These are phyloP conservation scores for Skeletonema costatum DNA, from an alignment of 108 stramenopile species.

Conservation along the genomic window DNA sequence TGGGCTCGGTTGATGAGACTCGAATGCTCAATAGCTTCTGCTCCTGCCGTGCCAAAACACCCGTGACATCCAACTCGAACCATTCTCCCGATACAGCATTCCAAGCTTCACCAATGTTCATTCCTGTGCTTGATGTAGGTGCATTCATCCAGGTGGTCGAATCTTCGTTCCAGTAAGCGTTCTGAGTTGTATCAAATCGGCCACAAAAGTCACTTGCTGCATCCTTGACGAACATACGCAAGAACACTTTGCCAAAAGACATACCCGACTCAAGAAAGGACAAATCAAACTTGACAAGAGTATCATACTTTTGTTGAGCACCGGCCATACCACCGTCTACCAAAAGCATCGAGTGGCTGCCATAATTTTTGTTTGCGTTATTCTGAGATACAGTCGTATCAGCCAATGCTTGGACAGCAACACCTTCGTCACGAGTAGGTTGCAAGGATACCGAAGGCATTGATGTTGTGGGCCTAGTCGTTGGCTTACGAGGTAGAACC, in stretches of 20 bases:
- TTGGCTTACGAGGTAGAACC: background rate
- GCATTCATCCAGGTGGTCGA: background rate
- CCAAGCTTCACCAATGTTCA: conserved; percentile 6
- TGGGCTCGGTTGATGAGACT: background rate
- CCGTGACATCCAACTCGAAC: conserved; percentile 6
- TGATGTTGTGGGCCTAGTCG: background rate
- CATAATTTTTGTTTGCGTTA: background rate
- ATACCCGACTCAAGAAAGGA: background rate
- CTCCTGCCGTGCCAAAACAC: background rate
- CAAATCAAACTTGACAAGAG: conserved; percentile 3
- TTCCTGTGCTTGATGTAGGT: background rate
- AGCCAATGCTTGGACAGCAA: background rate
- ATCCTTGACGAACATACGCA: conserved; percentile 8
- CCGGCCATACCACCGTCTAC: background rate
- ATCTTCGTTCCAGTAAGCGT: background rate
- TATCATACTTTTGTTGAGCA: background rate
- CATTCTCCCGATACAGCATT: background rate
- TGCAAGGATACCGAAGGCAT: background rate
- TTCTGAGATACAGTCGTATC: conserved; percentile 5
- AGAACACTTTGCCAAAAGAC: background rate
- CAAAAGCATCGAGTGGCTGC: background rate
- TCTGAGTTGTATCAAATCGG: background rate
- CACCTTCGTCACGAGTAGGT: background rate
- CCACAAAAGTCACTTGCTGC: conserved; percentile 2
- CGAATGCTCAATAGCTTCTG: background rate